Base-by-base conservation (phyloP, 495 filamentous ascomycete genomes). In the Penicillium mononematosum region DNA sequence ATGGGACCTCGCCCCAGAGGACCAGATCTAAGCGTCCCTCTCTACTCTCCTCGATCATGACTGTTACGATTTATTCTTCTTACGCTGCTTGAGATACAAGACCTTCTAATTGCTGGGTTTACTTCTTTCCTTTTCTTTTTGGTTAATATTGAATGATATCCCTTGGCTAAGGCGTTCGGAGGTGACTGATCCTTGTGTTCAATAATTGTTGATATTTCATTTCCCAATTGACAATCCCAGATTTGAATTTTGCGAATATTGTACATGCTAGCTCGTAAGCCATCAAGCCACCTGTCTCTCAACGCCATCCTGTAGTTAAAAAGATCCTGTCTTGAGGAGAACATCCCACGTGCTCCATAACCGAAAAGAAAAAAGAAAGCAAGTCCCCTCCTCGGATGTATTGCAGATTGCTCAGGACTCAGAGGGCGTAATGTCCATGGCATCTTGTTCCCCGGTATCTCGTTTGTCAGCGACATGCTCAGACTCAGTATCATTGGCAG, bases 1-100 rank as follows among this genome's bases (percentile, higher is more conserved):
- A 61, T 83, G 78, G 75, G 83, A 84, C 62, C 60, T 84, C 60
- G 78, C 70, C 22, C 78, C 81, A 12, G 82, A 83, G 60, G 77
- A 75, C n/a, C 77, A 82, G 43, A 63, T 78, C 20, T 80, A 68
- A 63, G 2, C 3, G 2, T 20, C 19, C 9, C 53, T 8, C 42
- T 49, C 34, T 20, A 29, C 38, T 45, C 10, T 54, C 4, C 4
- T 0, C 27, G 8, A 45, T 58, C 43, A 67, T 50, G 66, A 67
- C 50, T 42, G 39, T 65, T 56, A 68, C 45, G 65, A 66, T 58
- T 56, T 59, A 50, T 5, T 53, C 60, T 58, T 53, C 38, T 32
- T 43, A 17, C 24, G 36, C 29, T 41, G 49, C 59, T 49, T 39
- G 32, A 27, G 19, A 46, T 55, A 55, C 53, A 7, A 17, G 11